Evolutionary conservation across 176 grass and related monocot genomes (phyloP).

Genomic region (Lolium rigidum): DNA sequence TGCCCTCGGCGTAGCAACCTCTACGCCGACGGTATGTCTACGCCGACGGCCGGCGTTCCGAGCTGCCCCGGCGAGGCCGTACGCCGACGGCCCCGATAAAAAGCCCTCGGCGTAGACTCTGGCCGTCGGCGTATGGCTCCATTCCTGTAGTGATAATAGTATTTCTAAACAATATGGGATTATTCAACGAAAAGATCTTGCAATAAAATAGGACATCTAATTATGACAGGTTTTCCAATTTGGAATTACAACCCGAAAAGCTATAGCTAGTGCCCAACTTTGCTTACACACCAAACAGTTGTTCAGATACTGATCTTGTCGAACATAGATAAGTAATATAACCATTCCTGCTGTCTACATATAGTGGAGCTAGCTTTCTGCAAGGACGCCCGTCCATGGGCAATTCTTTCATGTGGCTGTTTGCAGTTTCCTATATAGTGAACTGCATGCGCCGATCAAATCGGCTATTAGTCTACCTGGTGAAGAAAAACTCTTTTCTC

Average conservation of each 20-base stretch:
- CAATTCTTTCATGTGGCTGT: background rate
- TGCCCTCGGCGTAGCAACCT: too few species aligned
- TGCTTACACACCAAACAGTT: conserved; percentile 50
- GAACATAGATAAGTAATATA: conserved; percentile 23
- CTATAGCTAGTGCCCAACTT: conserved; percentile 35
- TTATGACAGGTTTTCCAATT: background rate
- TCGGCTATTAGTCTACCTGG: too few species aligned
- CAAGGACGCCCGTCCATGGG: background rate
- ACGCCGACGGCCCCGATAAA: too few species aligned
- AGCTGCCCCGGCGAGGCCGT: too few species aligned
- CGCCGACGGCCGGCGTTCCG: too few species aligned
- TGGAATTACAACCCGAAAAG: conserved; percentile 27
- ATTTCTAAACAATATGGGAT: background rate
- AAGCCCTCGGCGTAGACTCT: too few species aligned
- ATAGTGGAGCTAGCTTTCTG: conserved; percentile 21
- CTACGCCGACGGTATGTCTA: too few species aligned
- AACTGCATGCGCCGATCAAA: background rate
- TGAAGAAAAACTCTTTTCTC: too few species aligned
- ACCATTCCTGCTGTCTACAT: background rate
- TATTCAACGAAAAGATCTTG: background rate
- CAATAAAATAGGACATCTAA: conserved; percentile 35
- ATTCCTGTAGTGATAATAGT: too few species aligned
- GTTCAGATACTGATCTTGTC: conserved; percentile 45
- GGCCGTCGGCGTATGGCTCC: too few species aligned
- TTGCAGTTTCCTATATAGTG: background rate